Conservation (phyloP, 345 rosid species). For the Ceriops zippeliana region DNA sequence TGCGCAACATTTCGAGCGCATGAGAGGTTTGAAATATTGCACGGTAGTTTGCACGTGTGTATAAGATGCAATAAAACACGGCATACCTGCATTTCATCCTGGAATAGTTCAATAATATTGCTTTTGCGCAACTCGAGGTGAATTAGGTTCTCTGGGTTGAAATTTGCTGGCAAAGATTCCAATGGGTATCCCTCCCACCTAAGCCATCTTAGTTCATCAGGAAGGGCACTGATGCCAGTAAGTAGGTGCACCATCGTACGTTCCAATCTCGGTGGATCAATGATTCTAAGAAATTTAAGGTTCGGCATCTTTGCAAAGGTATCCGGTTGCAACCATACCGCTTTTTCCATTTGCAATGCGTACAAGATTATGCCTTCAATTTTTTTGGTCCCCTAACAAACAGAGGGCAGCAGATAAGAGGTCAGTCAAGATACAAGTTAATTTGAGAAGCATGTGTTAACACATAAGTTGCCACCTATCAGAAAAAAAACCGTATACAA, state of each 20-base stretch:
- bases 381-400: not conserved
- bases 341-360: not conserved
- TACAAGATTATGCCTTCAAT: not conserved
- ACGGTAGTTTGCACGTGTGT: not conserved
- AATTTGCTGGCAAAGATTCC: not conserved
- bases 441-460: too few relatives aligned
- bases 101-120: not conserved
- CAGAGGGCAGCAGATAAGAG: too few relatives aligned
- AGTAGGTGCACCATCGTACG: not conserved
- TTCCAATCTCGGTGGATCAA: not conserved
- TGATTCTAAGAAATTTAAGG: not conserved
- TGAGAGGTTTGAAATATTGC: slow-evolving; percentile 9
- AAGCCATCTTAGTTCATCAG: not conserved
- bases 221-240: not conserved
- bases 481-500: too few relatives aligned
- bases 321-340: not conserved
- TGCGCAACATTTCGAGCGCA: slow-evolving; percentile 23
- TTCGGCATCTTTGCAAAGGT: not conserved
- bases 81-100: not conserved
- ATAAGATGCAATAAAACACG: not conserved
- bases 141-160: not conserved
- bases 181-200: not conserved
- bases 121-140: not conserved
- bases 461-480: too few relatives aligned
- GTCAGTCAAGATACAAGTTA: too few relatives aligned